Percentiles rank a stretch among this genome's conserved stretches.
These are phyloP conservation scores for Paraphoma chrysanthemicola DNA, from an alignment of 2,329 filamentous ascomycete species.

Conservation along the genomic window DNA sequence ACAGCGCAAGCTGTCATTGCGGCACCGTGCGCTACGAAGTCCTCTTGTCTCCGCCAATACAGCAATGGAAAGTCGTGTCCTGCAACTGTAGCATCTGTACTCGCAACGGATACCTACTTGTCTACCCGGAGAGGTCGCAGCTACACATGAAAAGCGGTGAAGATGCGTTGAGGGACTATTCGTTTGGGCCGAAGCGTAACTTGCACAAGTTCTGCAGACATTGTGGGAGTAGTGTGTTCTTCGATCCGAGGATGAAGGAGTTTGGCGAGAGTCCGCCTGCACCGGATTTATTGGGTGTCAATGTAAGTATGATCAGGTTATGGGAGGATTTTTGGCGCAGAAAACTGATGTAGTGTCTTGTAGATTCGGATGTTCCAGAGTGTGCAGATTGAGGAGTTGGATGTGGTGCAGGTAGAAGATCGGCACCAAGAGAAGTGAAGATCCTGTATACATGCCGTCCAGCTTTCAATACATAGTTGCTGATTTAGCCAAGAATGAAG, in stretches of 20 bases:
- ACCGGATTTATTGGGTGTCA: slow-evolving; percentile 33
- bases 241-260: slow-evolving; percentile 32
- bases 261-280: slow-evolving; percentile 16
- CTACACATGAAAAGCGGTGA: slow-evolving; percentile 35
- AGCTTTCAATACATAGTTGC: not conserved
- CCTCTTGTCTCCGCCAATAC: slow-evolving; percentile 58
- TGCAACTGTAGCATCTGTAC: slow-evolving; percentile 64
- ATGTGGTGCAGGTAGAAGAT: slow-evolving; percentile 31
- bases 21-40: slow-evolving; percentile 59
- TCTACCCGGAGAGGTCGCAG: slow-evolving; percentile 40
- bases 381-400: slow-evolving; percentile 31
- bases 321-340: not conserved
- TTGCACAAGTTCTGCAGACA: slow-evolving; percentile 35
- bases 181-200: slow-evolving; percentile 32
- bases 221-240: slow-evolving; percentile 39
- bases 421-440: slow-evolving; percentile 6
- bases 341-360: not conserved
- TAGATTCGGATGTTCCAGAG: slow-evolving; percentile 38
- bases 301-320: slow-evolving; percentile 24
- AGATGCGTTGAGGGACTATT: slow-evolving; percentile 27
- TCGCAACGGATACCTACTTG: slow-evolving; percentile 59
- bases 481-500: not conserved
- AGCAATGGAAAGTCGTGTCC: slow-evolving; percentile 53
- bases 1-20: slow-evolving; percentile 62
- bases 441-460: not conserved